Conservation (phyloP, 805 yeast species). For the Wickerhamomyces silvicola region DNA sequence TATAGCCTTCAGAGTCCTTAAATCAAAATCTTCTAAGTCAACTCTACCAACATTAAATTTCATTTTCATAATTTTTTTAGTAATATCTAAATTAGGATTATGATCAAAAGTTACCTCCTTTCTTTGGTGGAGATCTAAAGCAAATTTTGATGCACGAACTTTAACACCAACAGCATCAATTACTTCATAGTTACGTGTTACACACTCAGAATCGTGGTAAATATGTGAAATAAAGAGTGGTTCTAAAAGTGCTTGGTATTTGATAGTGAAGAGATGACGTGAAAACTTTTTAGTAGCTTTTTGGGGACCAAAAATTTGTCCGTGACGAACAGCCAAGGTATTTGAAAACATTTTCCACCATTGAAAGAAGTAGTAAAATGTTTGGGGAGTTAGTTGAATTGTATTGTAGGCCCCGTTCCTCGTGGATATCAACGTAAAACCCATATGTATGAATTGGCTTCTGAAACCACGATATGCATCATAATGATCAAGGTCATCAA, state of each 20-base stretch:
- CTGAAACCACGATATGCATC: constrained; percentile 81
- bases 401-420: constrained; percentile 48
- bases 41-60: constrained; percentile 64
- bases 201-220: constrained; percentile 43
- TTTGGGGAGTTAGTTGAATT: constrained; percentile 68
- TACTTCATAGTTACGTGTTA: constrained; percentile 33
- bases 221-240: constrained; percentile 74
- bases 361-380: constrained; percentile 57
- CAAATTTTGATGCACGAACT: constrained; percentile 46
- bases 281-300: constrained; percentile 64
- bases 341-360: constrained; percentile 92
- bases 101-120: constrained; percentile 40
- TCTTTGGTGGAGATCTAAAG: constrained; percentile 63
- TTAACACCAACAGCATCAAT: constrained; percentile 61
- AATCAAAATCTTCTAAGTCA: constrained; percentile 47
- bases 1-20: constrained; percentile 46
- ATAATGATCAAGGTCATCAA: constrained; percentile 42
- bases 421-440: constrained; percentile 47
- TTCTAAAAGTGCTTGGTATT: constrained; percentile 65
- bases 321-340: constrained; percentile 72
- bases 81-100: constrained; percentile 40
- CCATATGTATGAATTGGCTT: constrained; percentile 74
- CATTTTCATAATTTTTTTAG: constrained; percentile 44
- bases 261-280: constrained; percentile 65
- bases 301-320: constrained; percentile 57